A percentile compares a stretch with the other conserved stretches of the same genome.
These are phyloP conservation scores for Ceratocystis ficicola DNA, from an alignment of 2,329 filamentous ascomycete species.

Conservation along the genomic window DNA sequence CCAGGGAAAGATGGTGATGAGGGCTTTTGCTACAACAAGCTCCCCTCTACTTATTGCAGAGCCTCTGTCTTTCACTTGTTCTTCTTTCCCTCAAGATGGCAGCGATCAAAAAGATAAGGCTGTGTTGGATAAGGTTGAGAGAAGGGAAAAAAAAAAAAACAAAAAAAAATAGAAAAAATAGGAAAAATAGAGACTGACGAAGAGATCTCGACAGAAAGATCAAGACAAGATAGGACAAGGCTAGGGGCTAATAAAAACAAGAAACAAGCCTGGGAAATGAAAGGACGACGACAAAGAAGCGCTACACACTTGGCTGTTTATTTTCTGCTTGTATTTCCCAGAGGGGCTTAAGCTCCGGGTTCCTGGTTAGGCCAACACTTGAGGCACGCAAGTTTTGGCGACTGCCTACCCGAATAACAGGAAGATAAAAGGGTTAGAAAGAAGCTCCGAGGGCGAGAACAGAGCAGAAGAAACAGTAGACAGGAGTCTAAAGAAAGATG, in stretches of 20 bases:
- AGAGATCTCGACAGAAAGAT: background rate
- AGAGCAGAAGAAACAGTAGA: background rate
- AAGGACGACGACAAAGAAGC: constrained; percentile 11
- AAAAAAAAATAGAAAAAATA: background rate
- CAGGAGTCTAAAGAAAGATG: background rate
- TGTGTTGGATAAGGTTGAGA: background rate
- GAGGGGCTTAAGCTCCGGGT: constrained; percentile 3
- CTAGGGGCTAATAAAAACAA: constrained; percentile 9
- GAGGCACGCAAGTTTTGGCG: constrained; percentile 8
- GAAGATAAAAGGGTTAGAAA: background rate
- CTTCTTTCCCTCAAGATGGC: background rate
- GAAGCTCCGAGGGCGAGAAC: background rate
- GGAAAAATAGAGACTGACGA: background rate
- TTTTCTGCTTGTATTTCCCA: constrained; percentile 4
- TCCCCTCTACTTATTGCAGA: background rate
- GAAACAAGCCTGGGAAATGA: constrained; percentile 2
- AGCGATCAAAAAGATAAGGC: background rate
- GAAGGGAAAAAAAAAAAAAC: background rate
- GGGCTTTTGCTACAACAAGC: background rate
- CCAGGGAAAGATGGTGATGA: background rate
- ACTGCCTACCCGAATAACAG: background rate
- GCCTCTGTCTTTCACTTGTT: background rate
- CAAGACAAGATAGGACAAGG: background rate
- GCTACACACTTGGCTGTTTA: constrained; percentile 4
- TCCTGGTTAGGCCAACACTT: background rate